These are phyloP conservation scores for Musa beccarii DNA, from an alignment of 176 grass and related monocot genomes.

Conservation along the genomic window DNA sequence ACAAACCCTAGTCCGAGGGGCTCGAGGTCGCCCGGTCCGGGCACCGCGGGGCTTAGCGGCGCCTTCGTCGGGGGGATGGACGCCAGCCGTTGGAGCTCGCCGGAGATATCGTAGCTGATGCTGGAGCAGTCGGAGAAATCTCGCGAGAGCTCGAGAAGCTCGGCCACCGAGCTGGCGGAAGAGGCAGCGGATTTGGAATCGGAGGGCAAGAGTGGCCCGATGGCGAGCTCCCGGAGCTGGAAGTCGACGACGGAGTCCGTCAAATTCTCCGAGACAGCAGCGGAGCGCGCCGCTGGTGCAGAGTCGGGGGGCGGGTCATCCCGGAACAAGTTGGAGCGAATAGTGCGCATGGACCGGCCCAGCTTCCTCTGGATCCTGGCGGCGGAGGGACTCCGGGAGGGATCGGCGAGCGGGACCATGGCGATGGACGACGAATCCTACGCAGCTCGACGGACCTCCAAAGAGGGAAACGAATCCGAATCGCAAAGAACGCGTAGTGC, in stretches of 20 bases:
- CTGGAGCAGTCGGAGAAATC: constrained; percentile 88
- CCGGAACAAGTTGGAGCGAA: constrained; percentile 14
- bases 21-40: constrained; percentile 2
- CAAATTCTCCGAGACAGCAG: constrained; percentile 29
- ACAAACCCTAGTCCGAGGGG: constrained; percentile 42
- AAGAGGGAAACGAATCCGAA: not conserved
- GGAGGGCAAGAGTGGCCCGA: constrained; percentile 30
- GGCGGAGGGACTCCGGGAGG: not conserved
- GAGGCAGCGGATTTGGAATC: constrained; percentile 30
- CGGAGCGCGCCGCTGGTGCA: not conserved
- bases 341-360: constrained; percentile 13
- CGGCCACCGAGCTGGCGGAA: constrained; percentile 7
- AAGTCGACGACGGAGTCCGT: constrained; percentile 89
- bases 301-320: not conserved
- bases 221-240: constrained; percentile 69
- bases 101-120: constrained; percentile 91
- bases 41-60: not conserved
- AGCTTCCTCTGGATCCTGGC: constrained; percentile 1
- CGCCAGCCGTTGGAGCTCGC: constrained; percentile 80
- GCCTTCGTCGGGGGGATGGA: constrained; percentile 33
- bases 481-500: not conserved
- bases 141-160: constrained; percentile 76
- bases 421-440: not conserved
- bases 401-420: constrained; percentile 13
- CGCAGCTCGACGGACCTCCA: not conserved